Conservation (phyloP, 441 rosid species). For the Pelargonium myrrhifolium region DNA sequence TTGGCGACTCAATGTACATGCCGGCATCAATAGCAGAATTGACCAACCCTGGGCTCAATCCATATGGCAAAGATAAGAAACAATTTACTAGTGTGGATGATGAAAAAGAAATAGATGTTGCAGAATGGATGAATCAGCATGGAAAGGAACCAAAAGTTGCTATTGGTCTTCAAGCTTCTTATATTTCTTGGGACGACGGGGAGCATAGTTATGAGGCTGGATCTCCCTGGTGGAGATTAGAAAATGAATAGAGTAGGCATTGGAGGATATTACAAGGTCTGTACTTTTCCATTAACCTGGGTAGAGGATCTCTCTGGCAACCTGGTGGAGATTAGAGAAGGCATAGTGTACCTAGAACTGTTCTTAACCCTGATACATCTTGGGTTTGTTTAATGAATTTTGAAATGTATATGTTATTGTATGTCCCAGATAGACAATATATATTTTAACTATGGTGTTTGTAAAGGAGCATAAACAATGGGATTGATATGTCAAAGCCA, state of each 20-base stretch:
- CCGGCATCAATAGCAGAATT: conserved; percentile 68
- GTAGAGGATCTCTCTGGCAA: not conserved
- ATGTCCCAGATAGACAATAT: no score
- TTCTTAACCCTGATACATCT: no score
- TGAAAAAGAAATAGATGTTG: conserved; percentile 38
- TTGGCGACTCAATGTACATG: conserved; percentile 87
- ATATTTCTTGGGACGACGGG: conserved; percentile 79
- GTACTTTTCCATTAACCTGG: not conserved
- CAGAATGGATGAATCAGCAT: conserved; percentile 54
- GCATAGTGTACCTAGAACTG: no score
- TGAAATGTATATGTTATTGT: no score
- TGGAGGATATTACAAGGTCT: conserved; percentile 2
- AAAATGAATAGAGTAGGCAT: conserved; percentile 16
- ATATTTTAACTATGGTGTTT: no score
- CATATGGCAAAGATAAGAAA: conserved; percentile 46
- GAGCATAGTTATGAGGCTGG: conserved; percentile 56
- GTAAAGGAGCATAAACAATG: no score
- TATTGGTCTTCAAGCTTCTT: conserved; percentile 79
- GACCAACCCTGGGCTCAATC: conserved; percentile 46
- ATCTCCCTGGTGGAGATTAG: conserved; percentile 71
- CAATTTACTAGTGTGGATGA: conserved; percentile 27
- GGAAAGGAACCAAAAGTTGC: conserved; percentile 68
- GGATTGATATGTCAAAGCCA: no score
- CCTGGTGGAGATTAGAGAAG: not conserved
- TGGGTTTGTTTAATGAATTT: no score